Evolutionary conservation across 768 basidiomycete species (phyloP), one percentile per base, ranked within the genome.

Genomic region (Lactarius pseudohatsudake): DNA sequence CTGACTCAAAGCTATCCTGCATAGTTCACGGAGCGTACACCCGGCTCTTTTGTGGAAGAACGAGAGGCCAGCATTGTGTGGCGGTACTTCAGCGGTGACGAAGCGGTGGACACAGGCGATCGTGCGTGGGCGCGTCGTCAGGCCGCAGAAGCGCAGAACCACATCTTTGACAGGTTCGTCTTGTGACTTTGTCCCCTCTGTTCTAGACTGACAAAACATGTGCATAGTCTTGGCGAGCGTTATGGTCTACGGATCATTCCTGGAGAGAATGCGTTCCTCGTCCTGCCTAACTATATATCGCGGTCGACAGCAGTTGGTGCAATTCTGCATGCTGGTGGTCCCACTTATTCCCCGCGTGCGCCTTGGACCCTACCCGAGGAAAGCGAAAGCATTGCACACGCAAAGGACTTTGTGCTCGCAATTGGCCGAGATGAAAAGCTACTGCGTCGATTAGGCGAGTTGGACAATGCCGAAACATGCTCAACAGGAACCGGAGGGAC

Each of bases 111-210:
- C 47, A 75, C 85, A 0, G 58, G 61, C 26, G 90, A 91, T 72
- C 81, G 88, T 13, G 85, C 85, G 64, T 95, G 93, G 93, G 93
- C 92, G 0, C 83, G 89, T 38, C 79, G 93, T 26, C 92, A 94
- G 74, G 93, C 93, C 1, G 91, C 91, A 0, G 92, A 94, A 74
- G 93, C 93, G 26, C 93, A 94, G 76, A 95, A 95, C 76, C 93
- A 94, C 72, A 91, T 94, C 69, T 94, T 92, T 73, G 92, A 93
- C 75, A 85, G 84, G 85, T 85, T 50, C n/a, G 34, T 57, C 47
- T 13, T 13, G 40, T 57, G 60, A 18, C 40, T 32, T 56, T 22
- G 45, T 3, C 15, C 36, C 28, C 26, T 53, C n/a, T 22, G 62
- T 22, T 20, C 28, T 47, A 20, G 45, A n/a, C 62, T 65, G 30